Conservation (phyloP, 176 grass and related monocot species). For the Aegilops tauschii region DNA sequence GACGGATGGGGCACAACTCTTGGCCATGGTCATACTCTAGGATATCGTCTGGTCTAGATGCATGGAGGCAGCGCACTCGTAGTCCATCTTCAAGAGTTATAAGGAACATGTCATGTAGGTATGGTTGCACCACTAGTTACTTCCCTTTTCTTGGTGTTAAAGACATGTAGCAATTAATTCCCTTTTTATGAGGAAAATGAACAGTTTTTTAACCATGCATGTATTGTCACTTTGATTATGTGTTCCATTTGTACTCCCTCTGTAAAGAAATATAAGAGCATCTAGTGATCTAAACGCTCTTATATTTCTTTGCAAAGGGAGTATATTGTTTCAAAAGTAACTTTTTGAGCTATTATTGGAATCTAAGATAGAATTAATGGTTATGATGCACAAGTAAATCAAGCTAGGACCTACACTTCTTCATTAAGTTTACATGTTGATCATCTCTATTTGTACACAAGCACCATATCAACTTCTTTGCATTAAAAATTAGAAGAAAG, state of each 20-base stretch:
- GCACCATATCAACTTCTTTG: not conserved
- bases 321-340: not conserved
- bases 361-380: not conserved
- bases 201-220: not conserved
- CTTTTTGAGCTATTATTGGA: not conserved
- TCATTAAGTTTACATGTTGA: not conserved
- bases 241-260: not conserved
- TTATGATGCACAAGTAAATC: slow-evolving; percentile 14
- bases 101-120: slow-evolving; percentile 54
- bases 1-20: slow-evolving; percentile 38
- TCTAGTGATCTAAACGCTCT: no score
- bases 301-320: no score
- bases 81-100: slow-evolving; percentile 56
- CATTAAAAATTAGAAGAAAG: not conserved
- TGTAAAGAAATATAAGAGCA: no score
- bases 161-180: no score
- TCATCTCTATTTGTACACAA: slow-evolving; percentile 5
- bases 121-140: slow-evolving; percentile 16
- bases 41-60: slow-evolving; percentile 48
- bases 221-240: not conserved
- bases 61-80: slow-evolving; percentile 43
- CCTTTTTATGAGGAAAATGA: not conserved
- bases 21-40: slow-evolving; percentile 40
- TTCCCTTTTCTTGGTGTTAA: not conserved
- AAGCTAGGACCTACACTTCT: not conserved